Percentiles rank a stretch among this genome's conserved stretches.
Conservation (phyloP, 176 grass and related monocot species). For the Carex littledalei region DNA sequence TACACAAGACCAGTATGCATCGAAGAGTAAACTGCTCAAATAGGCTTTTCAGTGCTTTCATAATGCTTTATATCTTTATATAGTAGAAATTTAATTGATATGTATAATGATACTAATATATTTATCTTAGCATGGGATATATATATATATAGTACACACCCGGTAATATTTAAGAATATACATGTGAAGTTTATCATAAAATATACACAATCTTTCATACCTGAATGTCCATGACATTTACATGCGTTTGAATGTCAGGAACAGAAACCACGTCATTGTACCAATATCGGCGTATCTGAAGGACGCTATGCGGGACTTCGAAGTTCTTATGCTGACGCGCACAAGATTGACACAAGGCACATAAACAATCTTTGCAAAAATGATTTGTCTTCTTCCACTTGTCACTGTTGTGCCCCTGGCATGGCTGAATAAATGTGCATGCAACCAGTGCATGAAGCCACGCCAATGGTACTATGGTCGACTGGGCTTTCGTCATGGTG, state of each 20-base stretch:
- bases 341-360: conserved; percentile 3
- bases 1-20: no score
- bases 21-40: not conserved
- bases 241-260: not conserved
- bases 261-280: conserved; percentile 7
- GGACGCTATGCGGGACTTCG: not conserved
- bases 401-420: not conserved
- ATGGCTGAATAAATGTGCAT: not conserved
- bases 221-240: conserved; percentile 14
- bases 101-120: not conserved
- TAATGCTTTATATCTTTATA: not conserved
- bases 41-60: not conserved
- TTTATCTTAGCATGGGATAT: not conserved
- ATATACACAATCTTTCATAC: not conserved
- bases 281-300: conserved; percentile 11
- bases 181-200: not conserved
- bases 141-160: not conserved
- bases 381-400: not conserved
- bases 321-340: not conserved
- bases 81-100: not conserved
- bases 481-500: not conserved
- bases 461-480: not conserved
- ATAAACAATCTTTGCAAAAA: conserved; percentile 9
- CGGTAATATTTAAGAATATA: not conserved
- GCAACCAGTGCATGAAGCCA: conserved; percentile 3